Base-by-base conservation (phyloP, 805 yeast genomes). In the Tanozyma kutaoensis region DNA sequence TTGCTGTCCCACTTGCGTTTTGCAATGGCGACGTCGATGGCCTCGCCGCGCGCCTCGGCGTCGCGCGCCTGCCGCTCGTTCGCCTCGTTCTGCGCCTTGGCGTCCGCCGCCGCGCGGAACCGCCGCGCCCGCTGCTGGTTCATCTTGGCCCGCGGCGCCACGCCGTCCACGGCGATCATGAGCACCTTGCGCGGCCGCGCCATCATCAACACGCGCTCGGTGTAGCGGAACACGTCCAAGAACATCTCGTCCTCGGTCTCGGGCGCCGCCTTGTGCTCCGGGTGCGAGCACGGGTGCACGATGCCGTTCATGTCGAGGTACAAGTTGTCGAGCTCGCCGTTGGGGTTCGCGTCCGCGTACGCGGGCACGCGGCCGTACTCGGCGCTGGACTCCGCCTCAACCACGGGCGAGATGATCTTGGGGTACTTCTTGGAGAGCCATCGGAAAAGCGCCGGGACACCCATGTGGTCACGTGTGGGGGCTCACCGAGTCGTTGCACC, bases 231-330 rank as follows among this genome's bases (percentile, higher is more conserved):
- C 15, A 91, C 77, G 24, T 88, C 97, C 31, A 86, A 52, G 61
- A 91, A 74, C 98, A 91, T 91, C 45, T 91, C 96, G 34, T 85
- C 95, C 45, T 91, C 98, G 0, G 88, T 85, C 40, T 76, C 93
- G 9, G 99, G 99, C 0, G 98, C 77, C 0, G 95, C 95, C 39
- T 77, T 77, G 39, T 88, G 80, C 45, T 88, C 98, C 1, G 99
- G 99, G 51, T 91, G 99, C 2, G 96, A 78, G 62, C 97, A 91
- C 2, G 98, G 98, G 59, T 91, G 99, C 4, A 91, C 98, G 45
- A 91, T 91, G 60, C 97, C 98, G 48, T 91, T 91, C 98, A 91
- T 91, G 55, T 91, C 99, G 36, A 91, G 61, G 47, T 91, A 91
- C 27, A 91, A 53, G 47, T 91, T 91, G 48, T 91, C 97, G 25